phyloP scores from a whole-genome alignment of 192 early-diverging fungal species.

The Entophlyctis luteolus region DNA sequence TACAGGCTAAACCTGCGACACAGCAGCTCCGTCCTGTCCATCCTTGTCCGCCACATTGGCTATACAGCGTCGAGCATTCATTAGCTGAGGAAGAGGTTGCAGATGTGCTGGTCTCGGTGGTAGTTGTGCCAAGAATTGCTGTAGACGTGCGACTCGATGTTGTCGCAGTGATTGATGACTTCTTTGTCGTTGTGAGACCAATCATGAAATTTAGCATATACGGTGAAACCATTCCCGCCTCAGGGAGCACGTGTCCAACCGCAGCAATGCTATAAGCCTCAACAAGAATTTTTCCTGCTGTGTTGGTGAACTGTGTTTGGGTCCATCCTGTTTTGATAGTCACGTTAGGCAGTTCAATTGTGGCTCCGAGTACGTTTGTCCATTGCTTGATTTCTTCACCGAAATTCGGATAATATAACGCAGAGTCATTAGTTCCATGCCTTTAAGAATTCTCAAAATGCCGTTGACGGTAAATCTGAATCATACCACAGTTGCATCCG shows the following conservation, averaged over 20 bases:
- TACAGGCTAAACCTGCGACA: background rate
- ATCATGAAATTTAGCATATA: background rate
- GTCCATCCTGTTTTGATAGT: conserved; percentile 5
- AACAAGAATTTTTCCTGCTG: conserved; percentile 1
- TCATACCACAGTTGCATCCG: background rate
- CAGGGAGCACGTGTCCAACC: conserved; percentile 3
- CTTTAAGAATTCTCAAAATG: too few species aligned
- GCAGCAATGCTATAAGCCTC: conserved; percentile 1
- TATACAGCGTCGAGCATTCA: background rate
- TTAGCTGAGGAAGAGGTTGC: too few species aligned
- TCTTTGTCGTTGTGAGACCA: background rate
- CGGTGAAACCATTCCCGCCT: background rate
- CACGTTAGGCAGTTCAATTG: background rate
- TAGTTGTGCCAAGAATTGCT: background rate
- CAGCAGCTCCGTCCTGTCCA: conserved; percentile 17
- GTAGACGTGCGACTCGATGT: too few species aligned
- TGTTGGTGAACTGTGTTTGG: conserved; percentile 1
- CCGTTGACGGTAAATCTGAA: too few species aligned
- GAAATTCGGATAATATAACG: background rate
- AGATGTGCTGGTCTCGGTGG: background rate
- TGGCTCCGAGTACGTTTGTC: conserved; percentile 7
- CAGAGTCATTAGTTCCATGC: background rate
- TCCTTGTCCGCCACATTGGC: conserved; percentile 3
- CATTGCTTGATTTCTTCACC: conserved; percentile 16
- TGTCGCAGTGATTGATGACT: background rate